Percentiles rank a stretch among this genome's conserved stretches.
Conservation (phyloP, 1,284 basidiomycete species). For the Farysia itapuensis region DNA sequence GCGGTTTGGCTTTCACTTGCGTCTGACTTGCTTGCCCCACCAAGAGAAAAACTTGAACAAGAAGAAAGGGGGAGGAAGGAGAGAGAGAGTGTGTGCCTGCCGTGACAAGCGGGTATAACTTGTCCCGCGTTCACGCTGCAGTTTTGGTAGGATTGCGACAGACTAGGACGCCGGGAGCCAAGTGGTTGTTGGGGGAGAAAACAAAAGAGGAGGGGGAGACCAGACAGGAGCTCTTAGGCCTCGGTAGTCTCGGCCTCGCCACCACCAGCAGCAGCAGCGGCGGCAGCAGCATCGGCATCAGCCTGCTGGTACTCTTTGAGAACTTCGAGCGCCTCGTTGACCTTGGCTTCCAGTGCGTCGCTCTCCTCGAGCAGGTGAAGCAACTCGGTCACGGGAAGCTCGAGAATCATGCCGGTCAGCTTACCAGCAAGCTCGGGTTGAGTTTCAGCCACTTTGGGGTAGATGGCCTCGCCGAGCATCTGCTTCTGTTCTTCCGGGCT, state of each 20-base stretch:
- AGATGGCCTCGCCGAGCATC: slow-evolving; percentile 60
- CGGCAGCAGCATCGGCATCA: slow-evolving; percentile 23
- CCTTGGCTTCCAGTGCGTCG: slow-evolving; percentile 57
- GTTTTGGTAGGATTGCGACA: too few relatives aligned
- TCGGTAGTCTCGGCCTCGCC: slow-evolving; percentile 30
- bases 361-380: slow-evolving; percentile 58
- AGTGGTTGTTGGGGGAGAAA: too few relatives aligned
- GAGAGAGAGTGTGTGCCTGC: too few relatives aligned
- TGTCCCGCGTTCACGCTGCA: too few relatives aligned
- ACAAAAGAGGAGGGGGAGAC: too few relatives aligned
- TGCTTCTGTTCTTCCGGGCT: slow-evolving; percentile 61
- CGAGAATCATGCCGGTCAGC: slow-evolving; percentile 60
- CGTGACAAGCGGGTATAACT: too few relatives aligned
- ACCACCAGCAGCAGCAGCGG: slow-evolving; percentile 3
- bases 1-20: too few relatives aligned
- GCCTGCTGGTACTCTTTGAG: slow-evolving; percentile 58
- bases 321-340: slow-evolving; percentile 57
- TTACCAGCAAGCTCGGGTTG: slow-evolving; percentile 59
- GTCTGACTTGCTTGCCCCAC: too few relatives aligned
- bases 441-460: slow-evolving; percentile 56
- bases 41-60: too few relatives aligned
- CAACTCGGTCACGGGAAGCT: slow-evolving; percentile 58
- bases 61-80: too few relatives aligned
- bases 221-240: too few relatives aligned
- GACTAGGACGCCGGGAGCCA: too few relatives aligned